Base-by-base conservation (phyloP, 2,329 filamentous ascomycete genomes). In the Claviceps sp. region DNA sequence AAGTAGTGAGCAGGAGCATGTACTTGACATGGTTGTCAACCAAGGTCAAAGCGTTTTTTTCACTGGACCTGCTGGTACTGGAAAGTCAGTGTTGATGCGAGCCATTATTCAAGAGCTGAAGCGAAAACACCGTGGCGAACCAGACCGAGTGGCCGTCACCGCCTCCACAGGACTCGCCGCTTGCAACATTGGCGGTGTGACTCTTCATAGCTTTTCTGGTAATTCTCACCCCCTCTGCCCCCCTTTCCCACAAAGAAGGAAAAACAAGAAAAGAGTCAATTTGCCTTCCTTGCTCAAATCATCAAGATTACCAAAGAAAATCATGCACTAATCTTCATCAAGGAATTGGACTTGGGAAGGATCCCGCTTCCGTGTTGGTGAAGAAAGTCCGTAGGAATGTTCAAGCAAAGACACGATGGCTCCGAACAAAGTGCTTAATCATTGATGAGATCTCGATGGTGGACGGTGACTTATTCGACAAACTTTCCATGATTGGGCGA, bases 381-480 rank as follows among this genome's bases (percentile, higher is more conserved):
- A 93, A 87, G 67, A 98, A 96, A 75, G 88, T 98, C 60, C 85
- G 87, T 60, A 80, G 82, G 54, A 96, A 97, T 58, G 76, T 79
- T 18, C 97, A 96, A 65, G 89, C 89, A 22, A 91, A 87, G 64
- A 85, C 82, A 57, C 80, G 91, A 42, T 98, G 94, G 94, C 70
- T 94, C 57, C 81, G 82, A 52, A 95, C 89, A 0, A 95, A 90
- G 62, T 81, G 89, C 13, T 77, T 98, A 24, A 77, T 98, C 58
- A 80, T 98, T 60, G 93, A 98, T 67, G 93, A 98, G 65, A 84
- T 98, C 3, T 97, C 93, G 13, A 98, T 98, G 94, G 90, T 98
- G 4, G 93, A 98, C 61, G 93, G 89, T 1, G 90, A 96, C 37
- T 75, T 98, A 0, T 98, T 97, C 59, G 93, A 98, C 71, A 98